Evolutionary conservation across 2,329 filamentous ascomycete genomes (phyloP).

Genomic region (Monosporascus sp.): DNA sequence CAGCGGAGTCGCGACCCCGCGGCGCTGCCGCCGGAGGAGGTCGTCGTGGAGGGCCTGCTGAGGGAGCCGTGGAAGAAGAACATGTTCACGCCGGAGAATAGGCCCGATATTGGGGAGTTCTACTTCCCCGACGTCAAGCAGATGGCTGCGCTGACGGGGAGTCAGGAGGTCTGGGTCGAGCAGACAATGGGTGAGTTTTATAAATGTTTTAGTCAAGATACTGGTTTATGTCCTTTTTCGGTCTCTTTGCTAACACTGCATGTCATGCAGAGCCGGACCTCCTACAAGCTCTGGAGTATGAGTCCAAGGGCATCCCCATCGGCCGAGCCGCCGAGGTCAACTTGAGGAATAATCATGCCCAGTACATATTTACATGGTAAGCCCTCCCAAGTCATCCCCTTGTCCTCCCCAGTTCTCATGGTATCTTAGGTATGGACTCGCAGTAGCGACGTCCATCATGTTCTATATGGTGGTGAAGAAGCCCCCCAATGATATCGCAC

Average conservation of each 20-base stretch:
- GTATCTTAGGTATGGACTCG: conserved; percentile 71
- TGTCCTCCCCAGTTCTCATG: conserved; percentile 6
- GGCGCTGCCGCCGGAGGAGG: conserved; percentile 62
- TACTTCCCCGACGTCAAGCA: conserved; percentile 92
- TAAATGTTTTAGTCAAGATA: neutral
- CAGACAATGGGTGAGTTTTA: conserved; percentile 74
- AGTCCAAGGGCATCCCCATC: conserved; percentile 80
- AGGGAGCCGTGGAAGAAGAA: conserved; percentile 95
- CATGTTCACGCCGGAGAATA: conserved; percentile 90
- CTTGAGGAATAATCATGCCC: conserved; percentile 90
- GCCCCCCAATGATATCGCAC: conserved; percentile 66
- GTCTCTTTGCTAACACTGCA: conserved; percentile 13
- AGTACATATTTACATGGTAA: conserved; percentile 99
- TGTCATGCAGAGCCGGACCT: conserved; percentile 64
- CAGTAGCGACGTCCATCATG: conserved; percentile 85
- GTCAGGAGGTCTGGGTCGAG: conserved; percentile 90
- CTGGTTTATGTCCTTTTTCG: conserved; percentile 6
- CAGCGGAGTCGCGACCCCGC: conserved; percentile 59
- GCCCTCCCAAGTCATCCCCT: conserved; percentile 22
- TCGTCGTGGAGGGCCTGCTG: conserved; percentile 78
- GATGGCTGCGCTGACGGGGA: conserved; percentile 80
- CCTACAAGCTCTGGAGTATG: conserved; percentile 68
- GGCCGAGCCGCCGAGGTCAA: conserved; percentile 86
- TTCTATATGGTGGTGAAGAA: conserved; percentile 92
- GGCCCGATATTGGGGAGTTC: conserved; percentile 76